Evolutionary conservation across 108 stramenopile genomes (phyloP), one percentile per base, ranked within the genome.

Genomic region (Conticribra weissflogii): DNA sequence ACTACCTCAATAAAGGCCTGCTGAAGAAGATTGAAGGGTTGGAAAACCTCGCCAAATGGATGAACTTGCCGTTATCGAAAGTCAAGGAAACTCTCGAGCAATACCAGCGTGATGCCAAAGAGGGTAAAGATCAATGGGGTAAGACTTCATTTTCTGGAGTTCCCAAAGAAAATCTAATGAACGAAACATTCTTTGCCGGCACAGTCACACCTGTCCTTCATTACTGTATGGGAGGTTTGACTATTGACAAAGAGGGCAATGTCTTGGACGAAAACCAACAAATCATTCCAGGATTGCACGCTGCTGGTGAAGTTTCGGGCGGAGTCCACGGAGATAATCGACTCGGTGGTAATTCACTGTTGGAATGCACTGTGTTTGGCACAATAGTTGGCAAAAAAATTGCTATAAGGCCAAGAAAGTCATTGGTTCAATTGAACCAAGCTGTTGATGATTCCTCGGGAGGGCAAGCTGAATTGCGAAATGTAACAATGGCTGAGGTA

Each of bases 221-320:
- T 66, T 97, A 97, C 81, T 92, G 90, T 64, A 96, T 97, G 95
- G 96, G 96, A 1, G 96, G 96, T 4, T 54, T 97, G 28, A 80
- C 71, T 30, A 92, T 97, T 30, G 83, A 90, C 66, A 63, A 78
- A 30, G 71, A 69, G 16, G 92, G 87, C 12, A 80, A 85, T 51
- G 94, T 93, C 4, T 63, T 94, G 21, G 53, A 75, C 27, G 58
- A 59, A 29, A 59, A 78, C 46, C 65, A 74, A 15, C 53, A 71
- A 19, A 54, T 55, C 33, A 86, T 92, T 57, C 72, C 64, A 34
- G 87, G 90, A 9, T 74, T 94, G 31, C 83, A 85, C 59, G 92
- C 88, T 19, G 89, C 78, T 17, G 92, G 92, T 36, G 92, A 93
- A 59, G 88, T 88, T 7, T 88, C 88, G 1, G 92, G 92, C 53